Conservation (phyloP, 805 yeast genomes). For the Starmerella etchellsii region DNA sequence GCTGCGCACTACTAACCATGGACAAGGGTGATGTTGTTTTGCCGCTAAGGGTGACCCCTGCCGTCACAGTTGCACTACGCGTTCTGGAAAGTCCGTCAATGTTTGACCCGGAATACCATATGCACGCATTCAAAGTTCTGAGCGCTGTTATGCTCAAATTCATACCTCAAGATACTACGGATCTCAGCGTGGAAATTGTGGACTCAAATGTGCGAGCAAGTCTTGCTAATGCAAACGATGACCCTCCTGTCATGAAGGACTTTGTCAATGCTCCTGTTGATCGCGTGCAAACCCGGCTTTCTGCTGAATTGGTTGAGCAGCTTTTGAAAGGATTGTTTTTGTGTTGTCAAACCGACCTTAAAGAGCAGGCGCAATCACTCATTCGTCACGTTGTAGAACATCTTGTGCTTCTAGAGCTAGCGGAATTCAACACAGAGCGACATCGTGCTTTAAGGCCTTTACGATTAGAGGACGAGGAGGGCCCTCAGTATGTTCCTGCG, state of each 20-base stretch:
- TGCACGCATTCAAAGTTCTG: constrained; percentile 66
- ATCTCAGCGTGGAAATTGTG: constrained; percentile 4
- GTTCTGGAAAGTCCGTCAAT: constrained; percentile 50
- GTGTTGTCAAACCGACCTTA: constrained; percentile 57
- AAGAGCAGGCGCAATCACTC: constrained; percentile 50
- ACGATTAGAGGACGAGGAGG: constrained; percentile 67
- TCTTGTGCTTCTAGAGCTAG: constrained; percentile 62
- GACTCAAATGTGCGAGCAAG: neutral
- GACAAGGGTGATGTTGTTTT: constrained; percentile 36
- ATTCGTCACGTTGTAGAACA: constrained; percentile 64
- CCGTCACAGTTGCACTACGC: constrained; percentile 62
- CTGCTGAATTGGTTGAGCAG: constrained; percentile 46
- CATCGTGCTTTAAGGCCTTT: constrained; percentile 55
- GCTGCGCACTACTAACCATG: constrained; percentile 54
- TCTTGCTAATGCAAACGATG: neutral
- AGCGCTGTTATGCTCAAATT: constrained; percentile 53
- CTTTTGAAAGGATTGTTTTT: constrained; percentile 61
- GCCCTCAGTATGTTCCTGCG: constrained; percentile 55
- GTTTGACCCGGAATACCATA: constrained; percentile 47
- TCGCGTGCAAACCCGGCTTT: constrained; percentile 29
- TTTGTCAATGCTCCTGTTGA: constrained; percentile 17
- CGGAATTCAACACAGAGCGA: constrained; percentile 57
- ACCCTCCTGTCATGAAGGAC: constrained; percentile 7
- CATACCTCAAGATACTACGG: constrained; percentile 33
- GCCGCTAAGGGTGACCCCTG: constrained; percentile 72